Conservation (phyloP, 208 protist genomes). For the Lotmaria passim region DNA sequence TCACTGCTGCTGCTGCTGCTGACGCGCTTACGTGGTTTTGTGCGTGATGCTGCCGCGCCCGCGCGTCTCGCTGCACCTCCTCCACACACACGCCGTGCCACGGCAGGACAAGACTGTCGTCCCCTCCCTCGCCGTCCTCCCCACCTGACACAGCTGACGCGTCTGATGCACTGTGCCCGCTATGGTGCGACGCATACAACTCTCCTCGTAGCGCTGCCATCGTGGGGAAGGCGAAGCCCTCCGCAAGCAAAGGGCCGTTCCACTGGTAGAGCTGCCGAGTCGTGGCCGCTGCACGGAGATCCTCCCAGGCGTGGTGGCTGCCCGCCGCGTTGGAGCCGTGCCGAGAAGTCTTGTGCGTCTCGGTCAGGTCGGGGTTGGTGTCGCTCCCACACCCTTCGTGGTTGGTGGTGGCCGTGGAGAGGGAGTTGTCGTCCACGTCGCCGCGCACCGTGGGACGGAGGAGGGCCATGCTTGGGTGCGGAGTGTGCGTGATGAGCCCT, state of each 20-base stretch:
- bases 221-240: conserved; percentile 26
- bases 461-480: conserved; percentile 7
- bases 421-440: conserved; percentile 3
- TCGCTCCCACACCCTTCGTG: not conserved
- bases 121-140: not conserved
- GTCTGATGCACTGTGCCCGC: not conserved
- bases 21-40: not conserved
- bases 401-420: conserved; percentile 1
- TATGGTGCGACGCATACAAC: not conserved
- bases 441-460: not conserved
- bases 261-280: conserved; percentile 38
- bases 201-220: conserved; percentile 13
- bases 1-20: not conserved
- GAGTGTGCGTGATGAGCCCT: conserved; percentile 13
- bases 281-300: conserved; percentile 12
- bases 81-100: conserved; percentile 28
- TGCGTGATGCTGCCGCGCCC: not conserved
- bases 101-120: not conserved
- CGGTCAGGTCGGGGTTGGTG: not conserved
- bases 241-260: conserved; percentile 31
- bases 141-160: not conserved
- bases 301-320: conserved; percentile 11
- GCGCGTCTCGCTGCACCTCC: conserved; percentile 27
- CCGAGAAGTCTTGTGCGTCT: not conserved
- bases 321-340: not conserved